Conservation (phyloP, 2,329 filamentous ascomycete species). For the Hirsutella minnesotensis region DNA sequence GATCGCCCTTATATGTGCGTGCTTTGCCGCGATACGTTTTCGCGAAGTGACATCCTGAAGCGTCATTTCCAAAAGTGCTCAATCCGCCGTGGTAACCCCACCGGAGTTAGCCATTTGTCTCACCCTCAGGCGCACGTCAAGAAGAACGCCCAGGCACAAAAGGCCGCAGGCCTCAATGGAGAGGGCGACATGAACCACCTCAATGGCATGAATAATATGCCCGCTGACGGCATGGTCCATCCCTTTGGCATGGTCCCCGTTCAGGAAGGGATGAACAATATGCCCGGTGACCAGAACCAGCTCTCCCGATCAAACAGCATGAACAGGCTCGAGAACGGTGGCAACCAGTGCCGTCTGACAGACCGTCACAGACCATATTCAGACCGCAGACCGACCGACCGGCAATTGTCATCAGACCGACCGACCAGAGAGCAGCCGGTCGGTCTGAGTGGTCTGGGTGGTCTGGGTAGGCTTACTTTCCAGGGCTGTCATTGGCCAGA, state of each 20-base stretch:
- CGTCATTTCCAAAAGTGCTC: too few relatives aligned
- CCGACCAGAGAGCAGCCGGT: too few relatives aligned
- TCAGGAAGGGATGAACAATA: constrained; percentile 46
- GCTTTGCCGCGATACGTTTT: constrained; percentile 93
- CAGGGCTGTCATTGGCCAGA: too few relatives aligned
- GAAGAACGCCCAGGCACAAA: constrained; percentile 54
- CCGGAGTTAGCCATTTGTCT: constrained; percentile 85
- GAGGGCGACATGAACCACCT: constrained; percentile 47
- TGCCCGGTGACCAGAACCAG: constrained; percentile 49
- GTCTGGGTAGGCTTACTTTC: too few relatives aligned
- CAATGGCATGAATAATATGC: constrained; percentile 47
- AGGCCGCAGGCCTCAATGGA: constrained; percentile 39
- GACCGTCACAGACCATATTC: too few relatives aligned
- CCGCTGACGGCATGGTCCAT: constrained; percentile 44
- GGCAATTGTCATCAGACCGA: too few relatives aligned
- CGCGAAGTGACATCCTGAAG: too few relatives aligned
- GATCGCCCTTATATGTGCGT: constrained; percentile 98
- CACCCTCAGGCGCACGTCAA: constrained; percentile 84
- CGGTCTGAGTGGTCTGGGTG: too few relatives aligned
- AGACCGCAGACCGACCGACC: too few relatives aligned
- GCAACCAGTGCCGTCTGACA: too few relatives aligned
- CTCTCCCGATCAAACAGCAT: constrained; percentile 50
- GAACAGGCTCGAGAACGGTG: constrained; percentile 43
- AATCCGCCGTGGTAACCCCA: constrained; percentile 92
- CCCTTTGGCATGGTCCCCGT: constrained; percentile 45